These are phyloP conservation scores for Marasmius oreades DNA, from an alignment of 1,284 basidiomycete species.

Conservation along the genomic window DNA sequence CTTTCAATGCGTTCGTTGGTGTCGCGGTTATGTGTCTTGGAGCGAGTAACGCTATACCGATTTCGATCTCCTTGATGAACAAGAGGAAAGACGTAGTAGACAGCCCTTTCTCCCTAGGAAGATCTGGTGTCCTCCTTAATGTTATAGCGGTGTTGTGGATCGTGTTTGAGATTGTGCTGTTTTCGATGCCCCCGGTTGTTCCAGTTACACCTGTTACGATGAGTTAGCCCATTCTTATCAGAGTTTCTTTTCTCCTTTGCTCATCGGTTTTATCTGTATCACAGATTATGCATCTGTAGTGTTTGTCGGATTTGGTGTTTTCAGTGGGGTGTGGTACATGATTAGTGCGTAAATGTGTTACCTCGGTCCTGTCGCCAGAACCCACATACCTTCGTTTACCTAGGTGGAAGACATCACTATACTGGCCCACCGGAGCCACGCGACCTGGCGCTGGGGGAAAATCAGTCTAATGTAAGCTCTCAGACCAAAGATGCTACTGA, in stretches of 20 bases:
- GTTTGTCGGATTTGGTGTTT: conserved; percentile 52
- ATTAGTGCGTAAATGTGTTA: conserved; percentile 38
- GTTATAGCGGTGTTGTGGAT: conserved; percentile 44
- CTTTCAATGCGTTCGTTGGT: conserved; percentile 55
- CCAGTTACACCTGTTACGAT: conserved; percentile 43
- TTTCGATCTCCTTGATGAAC: conserved; percentile 41
- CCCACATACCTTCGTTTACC: neutral
- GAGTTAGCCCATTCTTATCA: conserved; percentile 30
- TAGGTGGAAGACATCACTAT: conserved; percentile 39
- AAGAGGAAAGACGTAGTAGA: conserved; percentile 35
- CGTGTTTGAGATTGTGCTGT: conserved; percentile 49
- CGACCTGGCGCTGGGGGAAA: no score
- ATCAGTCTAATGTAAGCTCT: no score
- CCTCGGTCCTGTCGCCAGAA: neutral
- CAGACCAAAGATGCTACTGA: no score
- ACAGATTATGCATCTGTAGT: no score
- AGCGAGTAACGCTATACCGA: conserved; percentile 48
- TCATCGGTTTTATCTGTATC: no score
- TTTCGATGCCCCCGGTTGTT: conserved; percentile 54
- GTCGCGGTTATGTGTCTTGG: conserved; percentile 55
- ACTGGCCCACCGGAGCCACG: conserved; percentile 32
- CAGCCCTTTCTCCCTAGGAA: conserved; percentile 43
- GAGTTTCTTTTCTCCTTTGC: no score
- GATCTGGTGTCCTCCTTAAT: conserved; percentile 38
- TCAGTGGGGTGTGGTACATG: conserved; percentile 57